Evolutionary conservation across 192 early-diverging fungal species (phyloP).

Genomic region (Coemansia sp.): DNA sequence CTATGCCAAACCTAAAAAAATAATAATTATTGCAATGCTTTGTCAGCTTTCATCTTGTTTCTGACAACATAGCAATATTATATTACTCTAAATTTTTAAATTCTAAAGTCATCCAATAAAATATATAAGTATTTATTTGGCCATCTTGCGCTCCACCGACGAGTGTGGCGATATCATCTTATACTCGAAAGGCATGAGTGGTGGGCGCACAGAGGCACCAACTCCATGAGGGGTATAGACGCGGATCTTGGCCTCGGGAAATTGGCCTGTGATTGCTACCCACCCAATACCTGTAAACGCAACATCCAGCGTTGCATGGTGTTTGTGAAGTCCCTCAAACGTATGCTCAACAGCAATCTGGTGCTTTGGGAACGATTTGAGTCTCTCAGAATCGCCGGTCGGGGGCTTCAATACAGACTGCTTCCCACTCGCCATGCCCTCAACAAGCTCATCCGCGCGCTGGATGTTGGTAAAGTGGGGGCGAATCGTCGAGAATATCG

Average conservation of each 20-base stretch:
- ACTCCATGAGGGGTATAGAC: slow-evolving; percentile 57
- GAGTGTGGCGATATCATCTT: slow-evolving; percentile 38
- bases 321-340: slow-evolving; percentile 47
- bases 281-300: slow-evolving; percentile 67
- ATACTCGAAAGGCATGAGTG: slow-evolving; percentile 70
- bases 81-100: neutral
- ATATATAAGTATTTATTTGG: slow-evolving; percentile 20
- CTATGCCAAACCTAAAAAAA: neutral
- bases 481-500: slow-evolving; percentile 56
- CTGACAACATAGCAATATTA: neutral
- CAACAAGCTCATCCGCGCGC: slow-evolving; percentile 46
- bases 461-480: slow-evolving; percentile 62
- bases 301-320: slow-evolving; percentile 58
- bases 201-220: slow-evolving; percentile 55
- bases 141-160: slow-evolving; percentile 43
- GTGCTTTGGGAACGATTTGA: slow-evolving; percentile 36
- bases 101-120: neutral
- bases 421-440: slow-evolving; percentile 42
- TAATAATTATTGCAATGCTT: neutral
- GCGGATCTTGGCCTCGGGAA: slow-evolving; percentile 53
- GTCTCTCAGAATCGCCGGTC: slow-evolving; percentile 32
- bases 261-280: slow-evolving; percentile 60
- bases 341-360: slow-evolving; percentile 44
- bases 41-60: neutral
- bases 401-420: slow-evolving; percentile 47